Percentiles rank a stretch among this genome's conserved stretches.
Conservation (phyloP, 2,329 filamentous ascomycete species). For the Lecanicillium sp. region DNA sequence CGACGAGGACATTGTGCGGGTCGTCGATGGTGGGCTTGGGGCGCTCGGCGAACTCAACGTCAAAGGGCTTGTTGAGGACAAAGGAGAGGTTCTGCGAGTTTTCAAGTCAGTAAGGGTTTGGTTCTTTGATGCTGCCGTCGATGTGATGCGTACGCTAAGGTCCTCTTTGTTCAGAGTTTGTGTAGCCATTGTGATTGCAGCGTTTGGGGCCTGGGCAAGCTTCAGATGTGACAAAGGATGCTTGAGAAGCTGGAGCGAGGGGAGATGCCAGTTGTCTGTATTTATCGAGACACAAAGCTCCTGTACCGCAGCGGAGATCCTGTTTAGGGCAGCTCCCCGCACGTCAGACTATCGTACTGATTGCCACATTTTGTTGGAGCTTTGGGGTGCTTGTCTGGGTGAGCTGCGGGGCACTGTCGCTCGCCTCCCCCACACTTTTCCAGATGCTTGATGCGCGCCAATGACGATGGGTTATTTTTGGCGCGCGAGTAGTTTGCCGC, state of each 20-base stretch:
- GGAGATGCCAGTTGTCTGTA: not conserved
- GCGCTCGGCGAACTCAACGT: slow-evolving; percentile 68
- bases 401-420: not conserved
- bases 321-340: not conserved
- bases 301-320: not conserved
- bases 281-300: not conserved
- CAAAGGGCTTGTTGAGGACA: slow-evolving; percentile 67
- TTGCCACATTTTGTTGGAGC: slow-evolving; percentile 2
- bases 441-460: slow-evolving; percentile 8
- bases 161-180: slow-evolving; percentile 18
- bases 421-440: not conserved
- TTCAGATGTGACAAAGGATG: no score
- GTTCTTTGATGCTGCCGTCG: not conserved
- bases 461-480: slow-evolving; percentile 4
- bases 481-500: no score
- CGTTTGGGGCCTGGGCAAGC: no score
- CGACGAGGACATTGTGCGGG: slow-evolving; percentile 70
- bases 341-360: not conserved
- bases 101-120: not conserved
- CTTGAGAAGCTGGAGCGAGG: no score
- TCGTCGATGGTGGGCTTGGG: slow-evolving; percentile 61
- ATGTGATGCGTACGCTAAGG: slow-evolving; percentile 17
- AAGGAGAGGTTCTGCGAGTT: slow-evolving; percentile 69
- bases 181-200: slow-evolving; percentile 16
- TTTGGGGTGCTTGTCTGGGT: not conserved